Conservation (phyloP, 2,329 filamentous ascomycete genomes). For the Colletotrichum sp. region DNA sequence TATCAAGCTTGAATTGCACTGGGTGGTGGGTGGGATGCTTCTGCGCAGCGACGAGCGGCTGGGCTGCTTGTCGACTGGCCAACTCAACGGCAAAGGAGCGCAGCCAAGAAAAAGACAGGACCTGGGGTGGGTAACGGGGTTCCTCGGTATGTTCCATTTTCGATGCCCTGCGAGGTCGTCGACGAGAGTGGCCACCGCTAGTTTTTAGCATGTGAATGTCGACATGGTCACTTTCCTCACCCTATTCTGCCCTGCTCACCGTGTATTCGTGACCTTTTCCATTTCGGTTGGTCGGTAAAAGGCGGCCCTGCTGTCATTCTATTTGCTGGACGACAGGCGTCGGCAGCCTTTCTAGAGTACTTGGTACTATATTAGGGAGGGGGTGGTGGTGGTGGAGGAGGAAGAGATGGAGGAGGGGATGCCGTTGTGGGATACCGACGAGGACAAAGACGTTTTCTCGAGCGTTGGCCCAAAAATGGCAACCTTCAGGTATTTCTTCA, state of each 20-base stretch:
- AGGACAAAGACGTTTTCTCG: neutral
- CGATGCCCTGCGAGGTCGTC: neutral
- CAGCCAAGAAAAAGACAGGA: neutral
- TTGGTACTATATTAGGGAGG: neutral
- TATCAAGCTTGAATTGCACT: neutral
- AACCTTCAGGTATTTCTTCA: neutral
- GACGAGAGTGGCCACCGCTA: conserved; percentile 1
- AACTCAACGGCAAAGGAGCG: neutral
- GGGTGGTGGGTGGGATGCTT: neutral
- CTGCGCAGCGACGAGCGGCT: neutral
- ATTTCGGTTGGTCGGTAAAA: conserved; percentile 13
- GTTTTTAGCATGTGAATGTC: conserved; percentile 19
- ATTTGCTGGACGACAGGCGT: neutral
- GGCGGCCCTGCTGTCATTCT: neutral
- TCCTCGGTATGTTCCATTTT: conserved; percentile 12
- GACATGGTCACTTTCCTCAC: neutral
- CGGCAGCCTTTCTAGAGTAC: neutral
- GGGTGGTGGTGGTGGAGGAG: neutral
- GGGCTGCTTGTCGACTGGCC: neutral
- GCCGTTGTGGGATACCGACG: neutral
- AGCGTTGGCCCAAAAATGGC: neutral
- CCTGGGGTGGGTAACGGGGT: neutral
- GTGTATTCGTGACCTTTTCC: neutral
- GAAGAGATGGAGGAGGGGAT: neutral
- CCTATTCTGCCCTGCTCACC: neutral